Conservation (phyloP, 2,329 filamentous ascomycete genomes). For the Phaeophleospora eucalypticola region DNA sequence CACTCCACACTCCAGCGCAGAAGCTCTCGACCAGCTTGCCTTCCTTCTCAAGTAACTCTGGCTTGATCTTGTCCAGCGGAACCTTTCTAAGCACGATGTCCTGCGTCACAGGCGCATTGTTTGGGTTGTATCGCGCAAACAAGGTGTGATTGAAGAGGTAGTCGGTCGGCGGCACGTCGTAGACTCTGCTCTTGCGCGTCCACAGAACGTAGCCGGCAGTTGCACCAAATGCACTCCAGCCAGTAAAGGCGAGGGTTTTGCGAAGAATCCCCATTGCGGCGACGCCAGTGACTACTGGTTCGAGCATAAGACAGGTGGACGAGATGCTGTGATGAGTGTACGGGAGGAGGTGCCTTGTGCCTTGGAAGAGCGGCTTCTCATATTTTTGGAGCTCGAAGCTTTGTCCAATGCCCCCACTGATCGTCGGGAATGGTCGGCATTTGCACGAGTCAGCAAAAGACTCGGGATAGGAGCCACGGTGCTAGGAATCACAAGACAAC, state of each 20-base stretch:
- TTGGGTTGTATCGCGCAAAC: conserved; percentile 59
- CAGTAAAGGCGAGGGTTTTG: conserved; percentile 28
- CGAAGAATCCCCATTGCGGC: conserved; percentile 32
- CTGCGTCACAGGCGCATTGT: conserved; percentile 58
- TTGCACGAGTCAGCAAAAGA: too few species aligned
- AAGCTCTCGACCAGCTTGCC: conserved; percentile 61
- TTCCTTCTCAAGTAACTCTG: conserved; percentile 60
- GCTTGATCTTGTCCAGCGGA: conserved; percentile 60
- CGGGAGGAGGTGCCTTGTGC: too few species aligned
- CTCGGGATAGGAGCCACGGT: too few species aligned
- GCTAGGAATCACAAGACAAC: too few species aligned
- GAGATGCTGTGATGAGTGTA: too few species aligned
- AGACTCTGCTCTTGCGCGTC: conserved; percentile 53
- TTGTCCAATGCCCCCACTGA: background rate
- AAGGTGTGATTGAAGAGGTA: conserved; percentile 56
- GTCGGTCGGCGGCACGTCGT: conserved; percentile 58
- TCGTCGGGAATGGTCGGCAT: background rate
- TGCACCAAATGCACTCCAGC: conserved; percentile 40
- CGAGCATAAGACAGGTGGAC: conserved; percentile 12
- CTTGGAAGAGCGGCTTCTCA: background rate
- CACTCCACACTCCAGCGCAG: conserved; percentile 64
- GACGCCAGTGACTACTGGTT: conserved; percentile 6
- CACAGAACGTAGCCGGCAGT: conserved; percentile 51
- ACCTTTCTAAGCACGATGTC: conserved; percentile 63
- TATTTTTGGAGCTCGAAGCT: background rate